Base-by-base conservation (phyloP, 139 green algal genomes). In the Tetradesmus lagerheimii region DNA sequence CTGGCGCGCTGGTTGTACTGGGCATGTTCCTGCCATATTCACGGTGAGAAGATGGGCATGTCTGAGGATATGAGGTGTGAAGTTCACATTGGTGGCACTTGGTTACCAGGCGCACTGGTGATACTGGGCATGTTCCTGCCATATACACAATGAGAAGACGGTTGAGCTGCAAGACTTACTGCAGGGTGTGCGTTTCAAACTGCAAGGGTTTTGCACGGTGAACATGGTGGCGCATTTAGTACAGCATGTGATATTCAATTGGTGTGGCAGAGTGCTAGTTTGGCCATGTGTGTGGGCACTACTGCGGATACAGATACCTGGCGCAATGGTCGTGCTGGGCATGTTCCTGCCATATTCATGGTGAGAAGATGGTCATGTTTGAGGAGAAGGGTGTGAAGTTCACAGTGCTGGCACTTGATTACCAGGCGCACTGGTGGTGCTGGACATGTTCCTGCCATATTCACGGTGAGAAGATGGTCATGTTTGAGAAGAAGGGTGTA, bases 11-110 rank as follows among this genome's bases (percentile, higher is more conserved):
- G 14, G 78, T 93, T 8, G 50, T 80, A 2, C 57, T 94, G 39
- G 90, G 90, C 50, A 90, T 97, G 86, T 95, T 95, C 80, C 91
- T 96, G 35, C 95, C 94, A 14, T 94, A 97, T 53, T 95, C 91
- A 14, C 92, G 93, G 94, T 95, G 62, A 23, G 75, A 27, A 80
- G 20, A 39, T n/a, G n/a, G n/a, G n/a, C n/a, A n/a, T n/a, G n/a
- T n/a, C n/a, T n/a, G n/a, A n/a, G n/a, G n/a, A n/a, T n/a, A n/a
- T n/a, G n/a, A n/a, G n/a, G n/a, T n/a, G n/a, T n/a, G n/a, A n/a
- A n/a, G n/a, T n/a, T 62, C 47, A 62, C 47, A 62, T 2, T 11
- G 47, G n/a, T n/a, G n/a, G n/a, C n/a, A n/a, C n/a, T n/a, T n/a
- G n/a, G n/a, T n/a, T n/a, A n/a, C 92, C 93, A 5, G 34, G 79